Base-by-base conservation (phyloP, 2,329 filamentous ascomycete genomes). In the Helminthosporium solani region DNA sequence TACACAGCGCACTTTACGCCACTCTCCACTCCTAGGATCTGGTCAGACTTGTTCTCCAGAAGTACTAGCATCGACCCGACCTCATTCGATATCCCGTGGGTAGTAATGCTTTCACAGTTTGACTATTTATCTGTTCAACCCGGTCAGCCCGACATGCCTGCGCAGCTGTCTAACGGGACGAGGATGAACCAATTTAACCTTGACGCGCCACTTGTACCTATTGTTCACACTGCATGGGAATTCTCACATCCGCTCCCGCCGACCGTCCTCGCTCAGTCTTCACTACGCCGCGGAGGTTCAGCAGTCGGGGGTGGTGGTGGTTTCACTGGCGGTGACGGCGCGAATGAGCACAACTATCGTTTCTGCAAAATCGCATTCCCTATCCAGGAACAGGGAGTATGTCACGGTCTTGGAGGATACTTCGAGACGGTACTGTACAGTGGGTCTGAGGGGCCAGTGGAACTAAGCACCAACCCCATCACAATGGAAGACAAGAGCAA, bases 1-100 rank as follows among this genome's bases (percentile, higher is more conserved):
- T 99, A 99, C 74, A 95, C 90, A 1, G 92, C 94, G 3, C 90
- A 96, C 67, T 75, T 96, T 49, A 91, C 88, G n/a, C 94, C 95
- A 1, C 89, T 99, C 56, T 82, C 91, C 0, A 88, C 90, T 1
- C 94, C 94, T 3, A 88, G 87, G 56, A 79, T 99, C 28, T 82
- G 94, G 69, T 83, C 87, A 16, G 92, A 99, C 61, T 83, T 99
- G 47, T 75, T 82, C 20, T 75, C 79, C 35, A 82, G 90, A 40
- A 72, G 73, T 18, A 67, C 73, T 12, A 78, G 75, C 3, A 47
- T 60, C 1, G 90, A 92, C 49, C 71, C 82, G 0, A 82, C 83
- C 35, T 90, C 88, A 14, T 90, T 91, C 56, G 86, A 96, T 60
- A 95, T 90, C 0, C 94, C 94, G 0, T 97, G 94, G 76, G 95